Evolutionary conservation across 768 basidiomycete genomes (phyloP).

Genomic region (Cantharellus anzutake): DNA sequence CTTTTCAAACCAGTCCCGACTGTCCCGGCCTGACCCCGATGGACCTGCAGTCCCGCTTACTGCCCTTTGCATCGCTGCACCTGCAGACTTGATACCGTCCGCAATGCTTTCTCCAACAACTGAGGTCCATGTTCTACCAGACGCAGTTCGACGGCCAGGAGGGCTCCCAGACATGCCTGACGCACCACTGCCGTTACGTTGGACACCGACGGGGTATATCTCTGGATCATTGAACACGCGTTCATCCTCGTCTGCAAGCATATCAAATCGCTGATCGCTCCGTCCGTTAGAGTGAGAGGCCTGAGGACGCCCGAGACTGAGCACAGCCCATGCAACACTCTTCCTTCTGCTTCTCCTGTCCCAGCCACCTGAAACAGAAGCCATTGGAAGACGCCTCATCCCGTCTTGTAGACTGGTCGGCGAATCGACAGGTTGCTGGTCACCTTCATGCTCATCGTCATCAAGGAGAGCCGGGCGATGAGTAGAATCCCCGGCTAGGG

Average conservation of each 20-base stretch:
- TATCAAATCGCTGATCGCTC: constrained; percentile 10
- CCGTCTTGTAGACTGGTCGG: too few species aligned
- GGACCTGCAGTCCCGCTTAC: not conserved
- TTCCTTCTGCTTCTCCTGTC: not conserved
- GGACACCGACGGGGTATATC: too few species aligned
- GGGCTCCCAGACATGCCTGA: not conserved
- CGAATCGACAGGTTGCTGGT: too few species aligned
- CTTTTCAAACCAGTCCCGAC: constrained; percentile 25
- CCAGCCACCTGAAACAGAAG: not conserved
- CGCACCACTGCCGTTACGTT: not conserved
- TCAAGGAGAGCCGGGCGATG: not conserved
- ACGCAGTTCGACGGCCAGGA: not conserved
- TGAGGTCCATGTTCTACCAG: not conserved
- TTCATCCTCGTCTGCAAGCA: constrained; percentile 18
- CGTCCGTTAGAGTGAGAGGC: not conserved
- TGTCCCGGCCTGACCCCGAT: not conserved
- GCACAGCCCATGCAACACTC: not conserved
- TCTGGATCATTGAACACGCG: not conserved
- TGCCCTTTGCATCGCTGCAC: not conserved
- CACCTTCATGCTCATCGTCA: not conserved
- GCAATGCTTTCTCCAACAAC: not conserved
- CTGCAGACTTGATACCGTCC: not conserved
- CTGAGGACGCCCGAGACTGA: not conserved
- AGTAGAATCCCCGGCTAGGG: not conserved
- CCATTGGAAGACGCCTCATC: not conserved